Percentiles rank a stretch among this genome's conserved stretches.
These are phyloP conservation scores for Voacanga thouarsii DNA, from an alignment of 257 asterid species.

Conservation along the genomic window DNA sequence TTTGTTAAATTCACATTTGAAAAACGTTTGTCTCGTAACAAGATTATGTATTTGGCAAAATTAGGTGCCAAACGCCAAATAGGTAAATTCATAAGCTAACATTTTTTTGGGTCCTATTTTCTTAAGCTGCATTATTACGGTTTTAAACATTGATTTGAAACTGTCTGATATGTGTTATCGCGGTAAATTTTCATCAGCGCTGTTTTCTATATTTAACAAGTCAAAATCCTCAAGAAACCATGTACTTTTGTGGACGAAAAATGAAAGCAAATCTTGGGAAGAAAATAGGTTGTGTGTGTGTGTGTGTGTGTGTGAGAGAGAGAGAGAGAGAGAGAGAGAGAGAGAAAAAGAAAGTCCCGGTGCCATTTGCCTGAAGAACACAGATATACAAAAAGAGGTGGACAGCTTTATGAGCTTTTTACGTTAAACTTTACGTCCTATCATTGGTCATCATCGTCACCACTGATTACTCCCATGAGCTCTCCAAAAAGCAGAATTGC, in stretches of 20 bases:
- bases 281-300: neutral
- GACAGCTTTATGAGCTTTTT: neutral
- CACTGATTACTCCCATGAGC: constrained; percentile 1
- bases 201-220: neutral
- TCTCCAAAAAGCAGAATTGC: constrained; percentile 1
- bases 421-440: constrained; percentile 20
- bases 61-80: too few species aligned
- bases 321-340: neutral
- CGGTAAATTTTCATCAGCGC: neutral
- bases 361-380: neutral
- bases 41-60: too few species aligned
- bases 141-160: neutral
- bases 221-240: neutral
- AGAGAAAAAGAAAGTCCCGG: neutral
- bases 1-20: too few species aligned
- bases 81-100: too few species aligned
- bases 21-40: too few species aligned
- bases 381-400: neutral
- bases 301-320: too few species aligned
- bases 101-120: too few species aligned
- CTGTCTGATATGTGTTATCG: neutral
- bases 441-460: neutral
- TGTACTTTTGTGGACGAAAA: constrained; percentile 1
- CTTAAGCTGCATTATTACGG: neutral
- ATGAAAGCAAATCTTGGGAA: neutral